Conservation (phyloP, 2,329 filamentous ascomycete species). For the Leptographium radiaticola region DNA sequence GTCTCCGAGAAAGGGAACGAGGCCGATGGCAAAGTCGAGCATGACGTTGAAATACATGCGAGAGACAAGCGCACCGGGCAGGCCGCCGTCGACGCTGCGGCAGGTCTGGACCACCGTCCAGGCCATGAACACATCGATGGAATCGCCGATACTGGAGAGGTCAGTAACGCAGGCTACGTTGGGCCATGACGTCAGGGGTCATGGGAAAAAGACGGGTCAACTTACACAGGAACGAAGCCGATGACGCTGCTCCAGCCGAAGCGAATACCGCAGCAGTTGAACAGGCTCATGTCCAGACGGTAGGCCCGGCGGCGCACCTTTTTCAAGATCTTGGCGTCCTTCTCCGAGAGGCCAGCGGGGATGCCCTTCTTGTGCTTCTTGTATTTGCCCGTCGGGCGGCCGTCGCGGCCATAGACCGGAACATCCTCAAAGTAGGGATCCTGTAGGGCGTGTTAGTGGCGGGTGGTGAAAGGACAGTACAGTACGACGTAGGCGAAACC, state of each 20-base stretch:
- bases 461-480: not conserved
- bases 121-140: conserved; percentile 59
- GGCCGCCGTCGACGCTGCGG: conserved; percentile 60
- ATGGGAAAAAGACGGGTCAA: conserved; percentile 12
- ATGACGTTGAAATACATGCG: conserved; percentile 73
- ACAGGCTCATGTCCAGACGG: conserved; percentile 70
- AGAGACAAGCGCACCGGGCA: conserved; percentile 45
- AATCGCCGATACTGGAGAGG: conserved; percentile 53
- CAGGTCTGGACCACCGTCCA: conserved; percentile 63
- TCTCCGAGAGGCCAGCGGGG: conserved; percentile 66
- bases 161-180: not conserved
- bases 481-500: too few species aligned
- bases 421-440: conserved; percentile 85
- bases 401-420: conserved; percentile 55
- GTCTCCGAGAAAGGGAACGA: conserved; percentile 68
- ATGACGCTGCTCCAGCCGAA: conserved; percentile 88
- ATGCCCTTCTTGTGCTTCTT: conserved; percentile 80
- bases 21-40: conserved; percentile 59
- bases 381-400: conserved; percentile 52
- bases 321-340: conserved; percentile 73
- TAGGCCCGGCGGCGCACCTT: conserved; percentile 79
- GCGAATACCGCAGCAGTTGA: conserved; percentile 65
- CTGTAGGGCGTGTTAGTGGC: conserved; percentile 27
- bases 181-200: conserved; percentile 1
- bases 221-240: conserved; percentile 69